Conservation (phyloP, 2,329 filamentous ascomycete genomes). For the Aspergillus jensenii region DNA sequence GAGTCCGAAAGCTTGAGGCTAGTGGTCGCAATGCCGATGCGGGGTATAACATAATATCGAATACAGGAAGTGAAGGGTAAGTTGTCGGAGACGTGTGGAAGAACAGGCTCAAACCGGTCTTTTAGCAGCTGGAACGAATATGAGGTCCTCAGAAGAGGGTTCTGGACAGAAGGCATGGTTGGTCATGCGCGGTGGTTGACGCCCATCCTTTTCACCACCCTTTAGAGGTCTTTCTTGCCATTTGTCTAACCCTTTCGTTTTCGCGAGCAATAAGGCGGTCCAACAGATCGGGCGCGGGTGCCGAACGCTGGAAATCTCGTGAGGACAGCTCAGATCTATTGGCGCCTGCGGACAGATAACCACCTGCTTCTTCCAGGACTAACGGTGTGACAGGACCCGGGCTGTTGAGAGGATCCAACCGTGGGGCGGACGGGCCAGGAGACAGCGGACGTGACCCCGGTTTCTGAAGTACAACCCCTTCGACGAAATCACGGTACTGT, state of each 20-base stretch:
- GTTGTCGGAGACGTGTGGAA: background rate
- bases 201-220: slow-evolving; percentile 21
- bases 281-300: slow-evolving; percentile 32
- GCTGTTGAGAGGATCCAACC: slow-evolving; percentile 46
- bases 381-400: slow-evolving; percentile 49
- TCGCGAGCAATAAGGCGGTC: slow-evolving; percentile 36
- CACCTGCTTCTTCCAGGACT: slow-evolving; percentile 41
- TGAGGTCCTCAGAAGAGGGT: background rate
- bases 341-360: slow-evolving; percentile 42
- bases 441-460: slow-evolving; percentile 25
- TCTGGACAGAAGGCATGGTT: background rate
- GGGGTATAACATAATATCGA: slow-evolving; percentile 6
- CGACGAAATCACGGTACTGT: slow-evolving; percentile 46
- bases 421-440: slow-evolving; percentile 43
- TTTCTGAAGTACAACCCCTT: slow-evolving; percentile 33
- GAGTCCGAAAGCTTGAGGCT: background rate
- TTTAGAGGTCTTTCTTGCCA: slow-evolving; percentile 27
- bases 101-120: background rate
- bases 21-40: slow-evolving; percentile 6
- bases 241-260: slow-evolving; percentile 31
- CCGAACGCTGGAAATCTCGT: slow-evolving; percentile 22
- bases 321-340: slow-evolving; percentile 18
- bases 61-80: slow-evolving; percentile 6
- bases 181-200: background rate
- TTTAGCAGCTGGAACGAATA: background rate